These are phyloP conservation scores for Picea abies DNA, from an alignment of 83 land plant species.

Conservation along the genomic window DNA sequence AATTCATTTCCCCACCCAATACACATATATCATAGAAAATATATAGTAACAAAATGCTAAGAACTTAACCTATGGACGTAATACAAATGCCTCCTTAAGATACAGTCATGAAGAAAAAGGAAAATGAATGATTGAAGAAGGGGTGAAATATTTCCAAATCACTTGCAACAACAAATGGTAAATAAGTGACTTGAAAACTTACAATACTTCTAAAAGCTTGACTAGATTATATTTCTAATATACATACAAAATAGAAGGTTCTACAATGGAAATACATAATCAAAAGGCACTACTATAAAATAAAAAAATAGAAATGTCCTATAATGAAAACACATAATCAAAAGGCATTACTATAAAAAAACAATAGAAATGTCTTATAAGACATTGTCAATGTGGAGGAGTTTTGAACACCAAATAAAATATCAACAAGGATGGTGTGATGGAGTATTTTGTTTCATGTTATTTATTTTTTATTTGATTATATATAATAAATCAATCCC, in stretches of 20 bases:
- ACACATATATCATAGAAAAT: no score
- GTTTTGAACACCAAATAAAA: slow-evolving; percentile 23
- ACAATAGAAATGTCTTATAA: slow-evolving; percentile 17
- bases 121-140: no score
- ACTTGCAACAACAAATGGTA: neutral
- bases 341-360: neutral
- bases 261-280: slow-evolving; percentile 6
- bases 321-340: slow-evolving; percentile 6
- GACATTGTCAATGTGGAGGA: slow-evolving; percentile 40
- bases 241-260: neutral
- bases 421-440: slow-evolving; percentile 29
- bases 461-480: no score
- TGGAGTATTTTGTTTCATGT: no score
- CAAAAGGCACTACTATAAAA: neutral
- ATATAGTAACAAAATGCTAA: no score
- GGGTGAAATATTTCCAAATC: neutral
- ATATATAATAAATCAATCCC: no score
- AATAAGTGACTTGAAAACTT: neutral
- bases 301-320: slow-evolving; percentile 13
- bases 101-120: no score
- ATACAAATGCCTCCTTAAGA: no score
- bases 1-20: no score
- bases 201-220: no score
- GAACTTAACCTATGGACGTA: no score
- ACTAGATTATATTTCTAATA: no score